Conservation (phyloP, 140 eudicot genomes). For the Bidens hawaiensis region DNA sequence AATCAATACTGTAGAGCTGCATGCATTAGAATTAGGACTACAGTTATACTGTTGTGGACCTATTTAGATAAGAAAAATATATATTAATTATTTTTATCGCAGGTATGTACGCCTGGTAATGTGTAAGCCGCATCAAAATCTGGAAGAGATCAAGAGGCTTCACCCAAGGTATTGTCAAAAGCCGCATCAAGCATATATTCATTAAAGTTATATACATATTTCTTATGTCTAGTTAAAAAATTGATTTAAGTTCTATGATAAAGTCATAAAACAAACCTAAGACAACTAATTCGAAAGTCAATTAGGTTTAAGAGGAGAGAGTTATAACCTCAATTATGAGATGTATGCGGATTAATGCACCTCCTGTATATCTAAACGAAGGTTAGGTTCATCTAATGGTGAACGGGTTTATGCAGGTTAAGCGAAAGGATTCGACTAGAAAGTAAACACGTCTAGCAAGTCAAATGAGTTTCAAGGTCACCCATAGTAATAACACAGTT, state of each 20-base stretch:
- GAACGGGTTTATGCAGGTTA: neutral
- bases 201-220: neutral
- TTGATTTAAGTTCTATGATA: neutral
- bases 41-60: neutral
- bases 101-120: constrained; percentile 91
- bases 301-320: neutral
- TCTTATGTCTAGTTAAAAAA: neutral
- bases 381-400: neutral
- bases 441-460: too few species aligned
- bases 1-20: neutral
- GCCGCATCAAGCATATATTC: neutral
- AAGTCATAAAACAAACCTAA: neutral
- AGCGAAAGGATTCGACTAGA: neutral
- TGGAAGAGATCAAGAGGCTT: constrained; percentile 56
- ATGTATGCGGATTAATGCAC: neutral
- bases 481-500: neutral
- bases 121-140: constrained; percentile 55
- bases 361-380: neutral
- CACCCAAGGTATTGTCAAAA: constrained; percentile 78
- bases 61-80: neutral
- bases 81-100: constrained; percentile 14
- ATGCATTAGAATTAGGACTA: neutral
- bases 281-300: neutral
- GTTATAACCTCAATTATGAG: neutral
- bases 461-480: too few species aligned